Conservation (phyloP, 2,329 filamentous ascomycete genomes). For the Curvularia sp. region DNA sequence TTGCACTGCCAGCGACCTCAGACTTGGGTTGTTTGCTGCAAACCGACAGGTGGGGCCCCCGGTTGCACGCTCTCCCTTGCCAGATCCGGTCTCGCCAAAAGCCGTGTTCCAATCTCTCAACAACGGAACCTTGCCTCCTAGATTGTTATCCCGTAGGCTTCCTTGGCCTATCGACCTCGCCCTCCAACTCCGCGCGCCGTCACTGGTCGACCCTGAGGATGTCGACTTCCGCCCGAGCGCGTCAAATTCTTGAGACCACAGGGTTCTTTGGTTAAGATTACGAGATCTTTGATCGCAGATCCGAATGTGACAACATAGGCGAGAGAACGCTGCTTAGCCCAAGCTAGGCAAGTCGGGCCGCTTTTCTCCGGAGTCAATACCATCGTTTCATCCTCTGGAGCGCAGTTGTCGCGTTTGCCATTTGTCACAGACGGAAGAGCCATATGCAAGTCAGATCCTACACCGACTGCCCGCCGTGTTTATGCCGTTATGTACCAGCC, state of each 20-base stretch:
- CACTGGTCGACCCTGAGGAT: slow-evolving; percentile 8
- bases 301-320: slow-evolving; percentile 30
- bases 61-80: slow-evolving; percentile 8
- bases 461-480: background rate
- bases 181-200: slow-evolving; percentile 9
- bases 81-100: slow-evolving; percentile 7
- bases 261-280: slow-evolving; percentile 29
- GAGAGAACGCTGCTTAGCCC: slow-evolving; percentile 11
- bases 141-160: slow-evolving; percentile 5
- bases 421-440: background rate
- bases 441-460: background rate
- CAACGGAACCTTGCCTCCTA: slow-evolving; percentile 13
- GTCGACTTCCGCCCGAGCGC: slow-evolving; percentile 6
- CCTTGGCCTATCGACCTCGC: slow-evolving; percentile 1
- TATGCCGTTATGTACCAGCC: background rate
- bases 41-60: slow-evolving; percentile 16
- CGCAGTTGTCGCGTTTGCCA: background rate
- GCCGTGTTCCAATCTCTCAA: slow-evolving; percentile 18
- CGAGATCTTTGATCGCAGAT: slow-evolving; percentile 30
- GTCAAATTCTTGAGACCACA: slow-evolving; percentile 15
- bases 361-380: slow-evolving; percentile 23
- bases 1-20: slow-evolving; percentile 23
- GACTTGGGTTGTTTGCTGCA: slow-evolving; percentile 26
- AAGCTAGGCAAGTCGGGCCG: slow-evolving; percentile 26
- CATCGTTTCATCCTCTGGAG: background rate